Percentiles rank a stretch among this genome's conserved stretches.
phyloP scores from a whole-genome alignment of 116 monocot species.

The Dioscorea cayenensis region DNA sequence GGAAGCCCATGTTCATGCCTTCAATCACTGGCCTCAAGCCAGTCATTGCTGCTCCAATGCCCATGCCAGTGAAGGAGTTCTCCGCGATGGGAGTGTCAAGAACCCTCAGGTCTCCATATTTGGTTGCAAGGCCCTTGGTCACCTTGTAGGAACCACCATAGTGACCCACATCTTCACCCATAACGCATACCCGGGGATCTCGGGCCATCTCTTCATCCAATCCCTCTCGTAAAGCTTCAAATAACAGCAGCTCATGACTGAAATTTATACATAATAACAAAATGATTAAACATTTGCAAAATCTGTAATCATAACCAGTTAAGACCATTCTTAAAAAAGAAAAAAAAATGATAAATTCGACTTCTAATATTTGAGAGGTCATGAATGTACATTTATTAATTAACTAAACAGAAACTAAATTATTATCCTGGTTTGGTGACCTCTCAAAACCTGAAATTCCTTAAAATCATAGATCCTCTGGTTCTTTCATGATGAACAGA shows the following conservation, averaged over 20 bases:
- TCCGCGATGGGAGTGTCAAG: slow-evolving; percentile 97
- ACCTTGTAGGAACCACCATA: slow-evolving; percentile 98
- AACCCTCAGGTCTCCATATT: slow-evolving; percentile 86
- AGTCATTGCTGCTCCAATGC: slow-evolving; percentile 76
- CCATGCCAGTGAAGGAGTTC: slow-evolving; percentile 95
- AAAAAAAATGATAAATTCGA: too few relatives aligned
- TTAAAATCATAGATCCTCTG: too few relatives aligned
- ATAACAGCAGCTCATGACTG: slow-evolving; percentile 79
- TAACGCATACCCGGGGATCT: slow-evolving; percentile 76
- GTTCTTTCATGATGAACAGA: too few relatives aligned
- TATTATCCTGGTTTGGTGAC: too few relatives aligned
- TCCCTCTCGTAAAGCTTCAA: slow-evolving; percentile 84
- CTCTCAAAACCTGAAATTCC: too few relatives aligned
- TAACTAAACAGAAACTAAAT: too few relatives aligned
- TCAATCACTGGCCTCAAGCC: slow-evolving; percentile 80
- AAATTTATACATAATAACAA: not conserved
- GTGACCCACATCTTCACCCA: slow-evolving; percentile 95
- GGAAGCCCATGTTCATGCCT: slow-evolving; percentile 98
- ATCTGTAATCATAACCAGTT: not conserved
- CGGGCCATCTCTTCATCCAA: slow-evolving; percentile 91
- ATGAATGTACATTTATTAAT: too few relatives aligned
- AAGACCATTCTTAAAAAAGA: too few relatives aligned
- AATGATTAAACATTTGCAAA: slow-evolving; percentile 1
- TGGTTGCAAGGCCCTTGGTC: slow-evolving; percentile 66
- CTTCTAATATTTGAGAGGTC: too few relatives aligned